phyloP scores from a whole-genome alignment of 306 rosid species.

The Cicer bijugum region DNA sequence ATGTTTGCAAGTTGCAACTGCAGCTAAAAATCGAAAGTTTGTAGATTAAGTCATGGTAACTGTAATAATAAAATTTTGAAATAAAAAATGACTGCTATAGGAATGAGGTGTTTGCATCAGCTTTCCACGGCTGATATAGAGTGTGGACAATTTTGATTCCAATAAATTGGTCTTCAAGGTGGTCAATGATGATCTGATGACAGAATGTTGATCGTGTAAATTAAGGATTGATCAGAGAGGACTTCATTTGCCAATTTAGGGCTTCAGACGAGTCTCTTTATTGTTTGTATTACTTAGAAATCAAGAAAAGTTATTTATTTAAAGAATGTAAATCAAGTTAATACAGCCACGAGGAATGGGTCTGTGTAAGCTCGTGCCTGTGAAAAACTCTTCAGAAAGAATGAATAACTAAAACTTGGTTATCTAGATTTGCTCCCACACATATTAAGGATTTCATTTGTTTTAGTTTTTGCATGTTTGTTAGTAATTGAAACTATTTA shows the following conservation, averaged over 20 bases:
- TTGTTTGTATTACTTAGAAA: background rate
- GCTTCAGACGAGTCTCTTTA: background rate
- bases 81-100: conserved; percentile 13
- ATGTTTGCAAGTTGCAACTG: conserved; percentile 6
- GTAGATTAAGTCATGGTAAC: background rate
- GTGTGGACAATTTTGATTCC: conserved; percentile 12
- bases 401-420: background rate
- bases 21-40: conserved; percentile 3
- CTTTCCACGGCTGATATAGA: background rate
- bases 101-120: conserved; percentile 16
- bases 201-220: background rate
- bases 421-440: background rate
- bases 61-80: conserved; percentile 27
- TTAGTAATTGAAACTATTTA: background rate
- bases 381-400: background rate
- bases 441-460: background rate
- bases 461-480: conserved; percentile 10
- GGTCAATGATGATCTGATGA: conserved; percentile 13
- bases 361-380: conserved; percentile 2
- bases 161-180: background rate
- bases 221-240: background rate
- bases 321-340: background rate
- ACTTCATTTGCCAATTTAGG: conserved; percentile 23
- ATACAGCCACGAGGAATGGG: background rate
- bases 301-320: conserved; percentile 7